phyloP scores from a whole-genome alignment of 139 green algal species.

The Picochlorum sp. region DNA sequence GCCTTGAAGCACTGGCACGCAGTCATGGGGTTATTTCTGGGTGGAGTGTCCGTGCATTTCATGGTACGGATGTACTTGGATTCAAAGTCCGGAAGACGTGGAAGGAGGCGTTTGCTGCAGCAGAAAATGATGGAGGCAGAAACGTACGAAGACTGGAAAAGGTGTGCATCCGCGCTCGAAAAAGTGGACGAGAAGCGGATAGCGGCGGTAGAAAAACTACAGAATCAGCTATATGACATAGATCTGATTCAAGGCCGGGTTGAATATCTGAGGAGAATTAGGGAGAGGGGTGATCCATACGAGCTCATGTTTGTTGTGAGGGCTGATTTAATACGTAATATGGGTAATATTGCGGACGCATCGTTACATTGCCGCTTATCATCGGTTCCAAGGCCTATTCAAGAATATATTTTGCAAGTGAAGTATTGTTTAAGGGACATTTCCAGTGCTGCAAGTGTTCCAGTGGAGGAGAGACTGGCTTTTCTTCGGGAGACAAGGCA shows the following conservation, averaged over 20 bases:
- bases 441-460: conserved; percentile 18
- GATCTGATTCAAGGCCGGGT: conserved; percentile 61
- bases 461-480: conserved; percentile 72
- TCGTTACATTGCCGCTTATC: conserved; percentile 50
- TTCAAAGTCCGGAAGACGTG: not conserved
- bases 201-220: conserved; percentile 16
- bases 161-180: not conserved
- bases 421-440: conserved; percentile 52
- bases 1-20: conserved; percentile 17
- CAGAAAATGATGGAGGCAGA: not conserved
- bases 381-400: conserved; percentile 68
- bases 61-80: conserved; percentile 4
- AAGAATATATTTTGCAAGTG: conserved; percentile 49
- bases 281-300: conserved; percentile 22
- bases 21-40: not conserved
- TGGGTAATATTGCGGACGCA: conserved; percentile 76
- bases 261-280: conserved; percentile 44
- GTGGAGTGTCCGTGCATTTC: conserved; percentile 9
- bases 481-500: conserved; percentile 89
- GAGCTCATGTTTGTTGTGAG: conserved; percentile 68
- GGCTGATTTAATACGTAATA: conserved; percentile 85
- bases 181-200: conserved; percentile 6
- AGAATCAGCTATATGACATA: conserved; percentile 65
- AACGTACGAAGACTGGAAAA: not conserved
- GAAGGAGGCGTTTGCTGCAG: not conserved